These are phyloP conservation scores for Kodamaea suecica DNA, from an alignment of 1,139 yeast genomes.

Conservation along the genomic window DNA sequence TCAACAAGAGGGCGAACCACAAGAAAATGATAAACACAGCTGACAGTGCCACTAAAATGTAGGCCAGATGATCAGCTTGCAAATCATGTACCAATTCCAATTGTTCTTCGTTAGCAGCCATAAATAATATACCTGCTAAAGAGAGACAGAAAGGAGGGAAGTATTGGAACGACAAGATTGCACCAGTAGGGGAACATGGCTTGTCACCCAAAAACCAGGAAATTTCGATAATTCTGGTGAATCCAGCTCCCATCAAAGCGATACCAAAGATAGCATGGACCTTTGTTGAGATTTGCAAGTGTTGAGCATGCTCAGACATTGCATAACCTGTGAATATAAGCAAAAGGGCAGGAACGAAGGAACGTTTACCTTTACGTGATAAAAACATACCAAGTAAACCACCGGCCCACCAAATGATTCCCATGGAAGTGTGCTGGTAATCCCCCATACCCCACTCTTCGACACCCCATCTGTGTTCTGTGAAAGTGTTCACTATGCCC, in stretches of 20 bases:
- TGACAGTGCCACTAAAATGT: constrained; percentile 67
- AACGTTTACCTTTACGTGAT: constrained; percentile 62
- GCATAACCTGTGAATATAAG: constrained; percentile 90
- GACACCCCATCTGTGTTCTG: constrained; percentile 92
- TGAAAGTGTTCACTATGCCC: constrained; percentile 93
- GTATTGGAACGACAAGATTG: constrained; percentile 71
- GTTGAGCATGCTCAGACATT: constrained; percentile 86
- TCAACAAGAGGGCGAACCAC: constrained; percentile 58
- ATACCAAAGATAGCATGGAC: constrained; percentile 86
- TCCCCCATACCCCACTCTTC: constrained; percentile 89
- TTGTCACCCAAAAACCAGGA: constrained; percentile 62
- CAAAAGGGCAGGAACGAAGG: constrained; percentile 76
- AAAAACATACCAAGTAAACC: constrained; percentile 81
- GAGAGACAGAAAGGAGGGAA: constrained; percentile 78
- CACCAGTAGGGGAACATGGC: constrained; percentile 43
- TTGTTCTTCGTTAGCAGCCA: constrained; percentile 93
- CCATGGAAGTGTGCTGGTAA: constrained; percentile 94
- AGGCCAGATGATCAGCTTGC: constrained; percentile 83
- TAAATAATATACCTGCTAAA: constrained; percentile 75
- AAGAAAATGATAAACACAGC: constrained; percentile 72
- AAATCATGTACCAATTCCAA: constrained; percentile 63
- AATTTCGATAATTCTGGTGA: constrained; percentile 71
- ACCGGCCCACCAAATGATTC: constrained; percentile 94
- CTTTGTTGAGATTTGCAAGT: constrained; percentile 70
- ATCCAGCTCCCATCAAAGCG: constrained; percentile 76